These are phyloP conservation scores for Ogataea henricii DNA, from an alignment of 805 yeast species.

Conservation along the genomic window DNA sequence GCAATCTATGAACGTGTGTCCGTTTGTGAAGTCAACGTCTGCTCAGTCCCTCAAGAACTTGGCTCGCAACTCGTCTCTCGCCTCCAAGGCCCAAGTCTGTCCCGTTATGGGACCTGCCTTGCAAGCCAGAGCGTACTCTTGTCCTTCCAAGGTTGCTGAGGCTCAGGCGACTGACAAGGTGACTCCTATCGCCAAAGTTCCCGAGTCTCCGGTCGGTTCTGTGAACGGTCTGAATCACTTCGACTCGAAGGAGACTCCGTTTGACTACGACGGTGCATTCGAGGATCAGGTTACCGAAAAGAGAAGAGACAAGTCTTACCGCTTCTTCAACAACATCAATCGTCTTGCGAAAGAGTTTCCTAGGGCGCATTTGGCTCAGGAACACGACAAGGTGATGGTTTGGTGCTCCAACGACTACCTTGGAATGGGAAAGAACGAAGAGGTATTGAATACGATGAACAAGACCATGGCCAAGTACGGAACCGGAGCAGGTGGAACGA, in stretches of 20 bases:
- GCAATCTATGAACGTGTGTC: slow-evolving; percentile 79
- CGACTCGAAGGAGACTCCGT: slow-evolving; percentile 51
- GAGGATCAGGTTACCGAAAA: slow-evolving; percentile 68
- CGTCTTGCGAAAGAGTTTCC: slow-evolving; percentile 95
- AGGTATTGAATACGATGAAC: slow-evolving; percentile 76
- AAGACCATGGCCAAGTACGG: slow-evolving; percentile 85
- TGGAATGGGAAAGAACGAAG: slow-evolving; percentile 86
- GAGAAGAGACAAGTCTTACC: slow-evolving; percentile 86
- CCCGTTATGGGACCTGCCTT: slow-evolving; percentile 92
- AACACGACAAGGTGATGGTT: slow-evolving; percentile 86
- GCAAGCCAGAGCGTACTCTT: slow-evolving; percentile 45
- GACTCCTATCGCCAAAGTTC: slow-evolving; percentile 23
- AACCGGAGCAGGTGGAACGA: slow-evolving; percentile 98
- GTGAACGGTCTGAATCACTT: slow-evolving; percentile 30
- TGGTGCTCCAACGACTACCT: slow-evolving; percentile 99
- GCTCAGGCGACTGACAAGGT: slow-evolving; percentile 47
- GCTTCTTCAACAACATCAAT: slow-evolving; percentile 96
- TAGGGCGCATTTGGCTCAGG: slow-evolving; percentile 76
- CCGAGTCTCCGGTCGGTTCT: slow-evolving; percentile 34
- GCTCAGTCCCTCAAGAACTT: slow-evolving; percentile 61
- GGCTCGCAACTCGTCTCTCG: slow-evolving; percentile 47
- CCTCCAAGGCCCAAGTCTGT: slow-evolving; percentile 67
- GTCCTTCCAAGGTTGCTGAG: slow-evolving; percentile 45
- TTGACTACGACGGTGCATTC: slow-evolving; percentile 74
- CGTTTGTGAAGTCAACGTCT: slow-evolving; percentile 66